Percentiles rank a stretch among this genome's conserved stretches.
Evolutionary conservation across 495 filamentous ascomycete species (phyloP).

Genomic region (Penicillium lividum): DNA sequence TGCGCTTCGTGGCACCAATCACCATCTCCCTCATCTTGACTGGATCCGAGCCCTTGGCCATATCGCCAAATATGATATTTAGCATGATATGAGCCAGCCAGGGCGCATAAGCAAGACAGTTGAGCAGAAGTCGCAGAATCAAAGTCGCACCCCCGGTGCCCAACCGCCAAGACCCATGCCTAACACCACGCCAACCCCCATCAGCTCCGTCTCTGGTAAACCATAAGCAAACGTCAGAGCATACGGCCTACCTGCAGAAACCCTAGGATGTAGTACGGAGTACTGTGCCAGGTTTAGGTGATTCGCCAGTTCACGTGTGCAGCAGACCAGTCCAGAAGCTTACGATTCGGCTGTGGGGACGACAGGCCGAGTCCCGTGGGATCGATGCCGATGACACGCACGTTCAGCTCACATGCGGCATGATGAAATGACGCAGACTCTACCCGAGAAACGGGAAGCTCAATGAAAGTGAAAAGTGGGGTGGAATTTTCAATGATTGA

Average conservation of each 20-base stretch:
- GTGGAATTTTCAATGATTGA: conserved; percentile 15
- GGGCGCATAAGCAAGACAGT: conserved; percentile 5
- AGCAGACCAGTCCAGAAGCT: conserved; percentile 38
- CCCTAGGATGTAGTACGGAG: conserved; percentile 39
- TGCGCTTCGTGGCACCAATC: conserved; percentile 3
- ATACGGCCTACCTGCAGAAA: conserved; percentile 40
- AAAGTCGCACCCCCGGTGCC: not conserved
- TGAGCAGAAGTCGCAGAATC: not conserved
- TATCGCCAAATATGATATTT: not conserved
- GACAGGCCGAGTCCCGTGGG: conserved; percentile 45
- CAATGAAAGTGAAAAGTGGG: conserved; percentile 37
- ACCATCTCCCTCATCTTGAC: conserved; percentile 7
- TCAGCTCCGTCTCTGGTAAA: conserved; percentile 6
- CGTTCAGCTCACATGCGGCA: conserved; percentile 20
- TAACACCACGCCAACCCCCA: conserved; percentile 8
- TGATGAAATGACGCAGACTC: conserved; percentile 19
- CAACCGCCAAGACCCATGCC: conserved; percentile 6
- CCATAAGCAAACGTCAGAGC: conserved; percentile 34
- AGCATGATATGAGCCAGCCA: conserved; percentile 8
- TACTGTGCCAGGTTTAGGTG: conserved; percentile 33
- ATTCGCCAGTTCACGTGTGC: conserved; percentile 35
- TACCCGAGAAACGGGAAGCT: conserved; percentile 27
- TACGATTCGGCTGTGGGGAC: conserved; percentile 31
- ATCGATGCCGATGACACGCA: conserved; percentile 40
- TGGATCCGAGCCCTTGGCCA: conserved; percentile 1